phyloP scores from a whole-genome alignment of 768 basidiomycete species.

The Coprinopsis strossmayeri region DNA sequence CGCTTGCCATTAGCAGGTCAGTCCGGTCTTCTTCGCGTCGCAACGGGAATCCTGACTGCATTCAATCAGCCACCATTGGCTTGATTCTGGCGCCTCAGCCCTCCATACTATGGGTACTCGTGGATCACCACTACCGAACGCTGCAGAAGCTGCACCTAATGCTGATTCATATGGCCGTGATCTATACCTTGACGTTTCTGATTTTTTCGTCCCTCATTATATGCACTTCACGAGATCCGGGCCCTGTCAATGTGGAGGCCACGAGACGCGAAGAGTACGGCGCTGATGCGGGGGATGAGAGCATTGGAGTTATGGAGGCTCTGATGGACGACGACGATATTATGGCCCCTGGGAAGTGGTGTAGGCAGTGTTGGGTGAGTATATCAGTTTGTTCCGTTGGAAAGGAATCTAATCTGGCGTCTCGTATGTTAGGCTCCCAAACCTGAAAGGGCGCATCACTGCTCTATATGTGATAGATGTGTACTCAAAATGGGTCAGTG shows the following conservation, averaged over 20 bases:
- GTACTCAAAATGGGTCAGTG: conserved; percentile 78
- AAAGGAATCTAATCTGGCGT: background rate
- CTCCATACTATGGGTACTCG: conserved; percentile 60
- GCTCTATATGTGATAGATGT: conserved; percentile 66
- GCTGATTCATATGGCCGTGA: conserved; percentile 45
- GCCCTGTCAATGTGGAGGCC: conserved; percentile 37
- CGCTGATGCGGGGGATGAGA: conserved; percentile 25
- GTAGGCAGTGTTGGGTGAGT: conserved; percentile 66
- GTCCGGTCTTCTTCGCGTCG: conserved; percentile 13
- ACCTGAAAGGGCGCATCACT: conserved; percentile 79
- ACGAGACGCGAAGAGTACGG: conserved; percentile 12
- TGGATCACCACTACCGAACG: conserved; percentile 58
- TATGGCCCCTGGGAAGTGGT: conserved; percentile 58
- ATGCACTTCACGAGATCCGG: conserved; percentile 70
- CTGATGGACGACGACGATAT: conserved; percentile 48
- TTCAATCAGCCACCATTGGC: conserved; percentile 31
- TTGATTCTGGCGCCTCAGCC: conserved; percentile 71
- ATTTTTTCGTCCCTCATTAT: conserved; percentile 68
- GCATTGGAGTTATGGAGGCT: conserved; percentile 52
- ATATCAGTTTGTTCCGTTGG: background rate
- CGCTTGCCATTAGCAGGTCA: conserved; percentile 52
- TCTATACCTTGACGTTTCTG: conserved; percentile 63
- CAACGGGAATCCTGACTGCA: background rate
- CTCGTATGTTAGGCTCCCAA: conserved; percentile 49
- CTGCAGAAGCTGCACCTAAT: conserved; percentile 42